Percentiles rank a stretch among this genome's conserved stretches.
Conservation (phyloP, 768 basidiomycete species). For the Termitomyces sp. region DNA sequence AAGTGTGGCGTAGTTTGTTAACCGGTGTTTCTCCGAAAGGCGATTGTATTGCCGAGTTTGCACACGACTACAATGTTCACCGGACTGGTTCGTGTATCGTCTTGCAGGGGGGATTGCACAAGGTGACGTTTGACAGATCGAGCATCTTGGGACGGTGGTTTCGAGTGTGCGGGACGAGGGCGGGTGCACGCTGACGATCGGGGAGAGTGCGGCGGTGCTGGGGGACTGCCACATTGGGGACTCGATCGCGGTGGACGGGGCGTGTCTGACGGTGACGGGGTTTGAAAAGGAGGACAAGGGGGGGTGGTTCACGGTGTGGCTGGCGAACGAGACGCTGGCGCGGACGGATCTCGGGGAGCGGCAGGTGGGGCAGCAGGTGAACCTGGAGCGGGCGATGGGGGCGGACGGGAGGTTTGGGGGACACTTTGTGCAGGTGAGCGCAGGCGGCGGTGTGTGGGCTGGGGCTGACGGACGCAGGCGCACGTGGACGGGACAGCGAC, state of each 20-base stretch:
- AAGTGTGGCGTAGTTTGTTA: no score
- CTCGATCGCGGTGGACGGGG: slow-evolving; percentile 86
- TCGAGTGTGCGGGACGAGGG: slow-evolving; percentile 56
- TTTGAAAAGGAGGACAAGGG: slow-evolving; percentile 58
- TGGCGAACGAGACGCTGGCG: slow-evolving; percentile 92
- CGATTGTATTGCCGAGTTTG: no score
- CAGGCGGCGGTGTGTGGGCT: background rate
- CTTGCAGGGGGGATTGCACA: no score
- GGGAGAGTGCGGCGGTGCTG: slow-evolving; percentile 65
- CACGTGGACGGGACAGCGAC: slow-evolving; percentile 91
- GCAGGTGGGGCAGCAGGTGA: slow-evolving; percentile 73
- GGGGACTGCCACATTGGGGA: slow-evolving; percentile 91
- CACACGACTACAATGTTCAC: slow-evolving; percentile 55
- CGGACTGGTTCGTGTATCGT: slow-evolving; percentile 46
- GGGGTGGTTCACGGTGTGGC: slow-evolving; percentile 89
- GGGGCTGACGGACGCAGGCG: slow-evolving; percentile 43
- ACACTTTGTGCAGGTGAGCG: slow-evolving; percentile 88
- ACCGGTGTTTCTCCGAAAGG: no score
- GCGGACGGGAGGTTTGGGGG: slow-evolving; percentile 91
- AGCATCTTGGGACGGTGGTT: slow-evolving; percentile 78
- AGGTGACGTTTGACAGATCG: slow-evolving; percentile 50
- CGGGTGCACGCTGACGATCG: slow-evolving; percentile 81
- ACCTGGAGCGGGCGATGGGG: slow-evolving; percentile 93
- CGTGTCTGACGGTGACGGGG: slow-evolving; percentile 86
- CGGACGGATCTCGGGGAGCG: slow-evolving; percentile 88